Base-by-base conservation (phyloP, 805 yeast genomes). In the Candida chilensis region DNA sequence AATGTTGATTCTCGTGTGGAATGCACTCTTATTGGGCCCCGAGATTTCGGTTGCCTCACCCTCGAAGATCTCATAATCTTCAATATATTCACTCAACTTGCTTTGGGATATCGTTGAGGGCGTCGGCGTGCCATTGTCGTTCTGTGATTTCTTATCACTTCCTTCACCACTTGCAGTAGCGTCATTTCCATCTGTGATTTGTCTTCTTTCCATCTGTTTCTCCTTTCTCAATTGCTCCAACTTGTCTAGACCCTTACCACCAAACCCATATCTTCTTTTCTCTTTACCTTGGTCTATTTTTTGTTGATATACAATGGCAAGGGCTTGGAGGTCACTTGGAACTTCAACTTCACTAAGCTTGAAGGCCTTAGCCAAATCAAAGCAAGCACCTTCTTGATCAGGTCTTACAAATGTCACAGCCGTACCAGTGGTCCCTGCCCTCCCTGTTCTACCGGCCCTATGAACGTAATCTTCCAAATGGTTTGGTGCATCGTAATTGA, bases 401-500 rank as follows among this genome's bases (percentile, higher is more conserved):
- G 69, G 57, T 1, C 76, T 59, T 4, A 92, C 60, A 39, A 90
- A 71, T 0, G 96, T 82, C 4, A 86, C 61, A n/a, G 64, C 71
- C 2, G 61, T 60, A 2, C 98, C 98, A 3, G 54, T 57, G 20
- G 67, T 67, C 1, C 92, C 92, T 2, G 96, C 97, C 36, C 98
- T 65, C 0, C 96, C 98, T 0, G 98, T 92, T 34, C 98, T 64
- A 0, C 98, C 98, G 1, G 88, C 95, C 6, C 97, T 69, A 55
- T 92, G 98, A 9, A 92, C 90, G 47, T 92, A 92, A 50, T 92
- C 97, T 38, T 94, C 97, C 67, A 87, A 67, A 36, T 88, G 94
- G 38, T 69, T 83, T 1, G 95, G 94, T 1, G 85, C 69, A 40
- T 82, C 87, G 37, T 46, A 56, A 38, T 92, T 83, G 5, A 92